Conservation (phyloP, 139 green algal genomes). For the Coelastrella sp. region DNA sequence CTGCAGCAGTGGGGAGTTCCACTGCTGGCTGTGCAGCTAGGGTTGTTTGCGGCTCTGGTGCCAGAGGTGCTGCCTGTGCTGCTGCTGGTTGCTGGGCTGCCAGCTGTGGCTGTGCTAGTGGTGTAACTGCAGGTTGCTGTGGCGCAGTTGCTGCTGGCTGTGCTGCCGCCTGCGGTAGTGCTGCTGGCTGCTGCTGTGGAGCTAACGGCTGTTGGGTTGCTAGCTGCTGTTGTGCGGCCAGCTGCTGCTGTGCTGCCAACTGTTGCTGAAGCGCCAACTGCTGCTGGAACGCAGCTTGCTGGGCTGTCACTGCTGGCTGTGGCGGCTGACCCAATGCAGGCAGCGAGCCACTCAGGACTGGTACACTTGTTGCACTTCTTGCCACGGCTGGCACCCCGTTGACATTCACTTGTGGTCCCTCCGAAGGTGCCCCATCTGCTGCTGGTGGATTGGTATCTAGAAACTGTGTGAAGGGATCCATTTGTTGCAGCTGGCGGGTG, state of each 20-base stretch:
- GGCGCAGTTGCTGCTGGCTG: not conserved
- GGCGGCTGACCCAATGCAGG: slow-evolving; percentile 28
- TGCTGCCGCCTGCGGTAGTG: slow-evolving; percentile 5
- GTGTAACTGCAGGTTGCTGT: not conserved
- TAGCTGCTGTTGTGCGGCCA: not conserved
- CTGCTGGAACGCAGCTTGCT: slow-evolving; percentile 32
- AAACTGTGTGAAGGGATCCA: slow-evolving; percentile 27
- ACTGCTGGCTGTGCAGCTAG: not conserved
- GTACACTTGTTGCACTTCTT: slow-evolving; percentile 20
- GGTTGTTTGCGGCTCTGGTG: no score
- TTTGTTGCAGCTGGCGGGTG: slow-evolving; percentile 5
- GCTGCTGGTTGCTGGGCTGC: no score
- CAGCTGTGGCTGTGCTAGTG: no score
- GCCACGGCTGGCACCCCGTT: slow-evolving; percentile 19
- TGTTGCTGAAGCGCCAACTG: slow-evolving; percentile 26
- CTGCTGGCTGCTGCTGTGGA: not conserved
- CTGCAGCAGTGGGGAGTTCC: no score
- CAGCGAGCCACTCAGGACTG: slow-evolving; percentile 17
- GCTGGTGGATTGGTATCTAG: not conserved
- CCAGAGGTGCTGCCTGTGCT: no score
- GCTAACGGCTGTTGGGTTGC: not conserved
- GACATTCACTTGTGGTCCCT: slow-evolving; percentile 14
- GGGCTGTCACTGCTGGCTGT: slow-evolving; percentile 10
- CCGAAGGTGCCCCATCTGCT: not conserved
- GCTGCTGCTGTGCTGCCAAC: slow-evolving; percentile 17